A percentile compares a stretch with the other conserved stretches of the same genome.
Evolutionary conservation across 1,139 yeast genomes (phyloP).

Genomic region (Sugiyamaella xylanicola): DNA sequence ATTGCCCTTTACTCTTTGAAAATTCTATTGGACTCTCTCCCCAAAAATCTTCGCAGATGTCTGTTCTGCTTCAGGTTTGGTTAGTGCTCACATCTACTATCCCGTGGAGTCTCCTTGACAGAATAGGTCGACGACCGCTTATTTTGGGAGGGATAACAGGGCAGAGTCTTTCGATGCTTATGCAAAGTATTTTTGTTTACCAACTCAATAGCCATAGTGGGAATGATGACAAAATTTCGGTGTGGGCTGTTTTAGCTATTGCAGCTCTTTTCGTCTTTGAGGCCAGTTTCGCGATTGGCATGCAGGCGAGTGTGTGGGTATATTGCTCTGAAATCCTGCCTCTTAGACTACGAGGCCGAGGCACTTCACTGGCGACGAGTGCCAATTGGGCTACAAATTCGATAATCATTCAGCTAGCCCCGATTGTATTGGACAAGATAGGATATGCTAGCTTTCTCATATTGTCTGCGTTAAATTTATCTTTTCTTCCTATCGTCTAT

Average conservation of each 20-base stretch:
- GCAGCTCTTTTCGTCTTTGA: constrained; percentile 30
- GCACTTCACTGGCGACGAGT: constrained; percentile 54
- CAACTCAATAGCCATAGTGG: constrained; percentile 32
- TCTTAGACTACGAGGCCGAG: constrained; percentile 53
- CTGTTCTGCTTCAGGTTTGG: constrained; percentile 57
- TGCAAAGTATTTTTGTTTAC: constrained; percentile 22
- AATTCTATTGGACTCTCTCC: constrained; percentile 51
- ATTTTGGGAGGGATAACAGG: constrained; percentile 47
- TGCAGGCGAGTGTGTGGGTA: constrained; percentile 52
- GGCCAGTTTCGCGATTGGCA: constrained; percentile 54
- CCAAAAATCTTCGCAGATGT: constrained; percentile 55
- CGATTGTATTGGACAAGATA: constrained; percentile 44
- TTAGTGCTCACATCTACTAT: constrained; percentile 32
- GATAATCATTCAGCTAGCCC: constrained; percentile 46
- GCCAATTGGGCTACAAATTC: constrained; percentile 55
- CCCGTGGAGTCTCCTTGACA: constrained; percentile 51
- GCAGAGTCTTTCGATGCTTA: constrained; percentile 38
- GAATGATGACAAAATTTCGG: constrained; percentile 38
- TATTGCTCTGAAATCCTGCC: constrained; percentile 47
- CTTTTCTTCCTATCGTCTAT: constrained; percentile 47
- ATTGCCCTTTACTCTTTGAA: constrained; percentile 48
- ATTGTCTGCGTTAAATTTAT: constrained; percentile 31
- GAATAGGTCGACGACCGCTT: constrained; percentile 53
- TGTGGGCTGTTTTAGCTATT: constrained; percentile 19
- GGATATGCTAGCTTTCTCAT: constrained; percentile 42